Evolutionary conservation across 2,329 filamentous ascomycete species (phyloP), one percentile per base, ranked within the genome.

Genomic region (Cordyceps tenuipes): DNA sequence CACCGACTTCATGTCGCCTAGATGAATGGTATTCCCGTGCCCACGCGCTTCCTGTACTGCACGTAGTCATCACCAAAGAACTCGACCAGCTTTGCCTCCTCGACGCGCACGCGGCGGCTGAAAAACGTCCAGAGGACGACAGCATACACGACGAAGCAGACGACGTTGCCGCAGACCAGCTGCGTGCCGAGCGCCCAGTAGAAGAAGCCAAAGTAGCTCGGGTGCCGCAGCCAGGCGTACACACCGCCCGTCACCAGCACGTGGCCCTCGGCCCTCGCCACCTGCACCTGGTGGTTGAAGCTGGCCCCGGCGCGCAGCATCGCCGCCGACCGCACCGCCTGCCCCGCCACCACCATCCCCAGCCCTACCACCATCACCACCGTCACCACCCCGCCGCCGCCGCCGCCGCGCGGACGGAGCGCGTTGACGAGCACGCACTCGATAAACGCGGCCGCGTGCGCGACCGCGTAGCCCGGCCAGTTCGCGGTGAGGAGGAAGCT

Each of bases 131-230:
- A 97, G 65, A 99, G 73, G 17, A 95, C 88, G 8, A 81, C 71
- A 0, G 83, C 75, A 76, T 96, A 97, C 2, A 75, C 88, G 7
- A 86, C 65, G 61, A 95, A 84, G 71, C 91, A 96, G 2, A 96
- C 65, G 9, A 82, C 75, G 73, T 99, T 99, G 19, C 93, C 93
- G 64, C 97, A 79, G 59, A 96, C 84, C 48, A 97, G 70, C 78
- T 99, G 94, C 13, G 92, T 96, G 5, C 94, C 94, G n/a, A 97
- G 69, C 0, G 90, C 91, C 93, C 93, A 99, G 86, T 91, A 97
- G 74, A 96, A 99, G 77, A 97, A 99, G 3, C 93, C 94, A 76
- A 97, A 97, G 75, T 99, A 99, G 62, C 88, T 89, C 13, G 94
- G 94, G 73, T 99, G 94, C 26, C 94, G 79, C 57, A 95, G 76